Base-by-base conservation (phyloP, 345 rosid species). In the Aquilaria sinensis region DNA sequence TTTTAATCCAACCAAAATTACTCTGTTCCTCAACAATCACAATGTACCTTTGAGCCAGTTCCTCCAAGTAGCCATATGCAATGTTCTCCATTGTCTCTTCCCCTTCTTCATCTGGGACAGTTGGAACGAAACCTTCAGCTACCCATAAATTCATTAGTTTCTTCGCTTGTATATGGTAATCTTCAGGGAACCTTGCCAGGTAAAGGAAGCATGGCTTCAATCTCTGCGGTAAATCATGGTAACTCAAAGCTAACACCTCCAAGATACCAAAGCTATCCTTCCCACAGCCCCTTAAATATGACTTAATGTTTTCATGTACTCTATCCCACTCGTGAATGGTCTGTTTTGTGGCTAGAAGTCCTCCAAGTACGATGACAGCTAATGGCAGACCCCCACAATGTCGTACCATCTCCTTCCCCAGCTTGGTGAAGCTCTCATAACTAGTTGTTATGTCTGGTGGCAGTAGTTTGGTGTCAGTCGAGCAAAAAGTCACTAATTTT, bases 131-230 rank as follows among this genome's bases (percentile, higher is more conserved):
- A 16, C 23, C 23, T 16, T 16, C 23, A 23, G 75, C 63, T 12
- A 66, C 63, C 75, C 67, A 71, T 31, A 66, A 51, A 41, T 43
- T 10, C 34, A 61, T 66, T 57, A 47, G 12, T 49, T 33, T 56
- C 56, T 48, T 56, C 10, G 55, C 60, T 41, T 69, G 58, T 16
- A 68, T 56, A 55, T 50, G 53, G 15, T 47, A 68, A 32, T 51
- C 70, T 16, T 46, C 63, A 6, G 67, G 70, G 46, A 73, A 68
- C 11, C 60, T 62, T 14, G 66, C 70, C 13, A 51, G 7, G 57
- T 65, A 61, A 34, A 66, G 70, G 57, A 71, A 72, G 56, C 72
- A 68, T 48, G 66, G 50, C 47, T 69, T 73, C 45, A 73, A 53
- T 34, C 60, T 43, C 34, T 34, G 33, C 48, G 70, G 72, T 54